Evolutionary conservation across 495 filamentous ascomycete species (phyloP).

Genomic region (Lasiosphaeris hirsuta): DNA sequence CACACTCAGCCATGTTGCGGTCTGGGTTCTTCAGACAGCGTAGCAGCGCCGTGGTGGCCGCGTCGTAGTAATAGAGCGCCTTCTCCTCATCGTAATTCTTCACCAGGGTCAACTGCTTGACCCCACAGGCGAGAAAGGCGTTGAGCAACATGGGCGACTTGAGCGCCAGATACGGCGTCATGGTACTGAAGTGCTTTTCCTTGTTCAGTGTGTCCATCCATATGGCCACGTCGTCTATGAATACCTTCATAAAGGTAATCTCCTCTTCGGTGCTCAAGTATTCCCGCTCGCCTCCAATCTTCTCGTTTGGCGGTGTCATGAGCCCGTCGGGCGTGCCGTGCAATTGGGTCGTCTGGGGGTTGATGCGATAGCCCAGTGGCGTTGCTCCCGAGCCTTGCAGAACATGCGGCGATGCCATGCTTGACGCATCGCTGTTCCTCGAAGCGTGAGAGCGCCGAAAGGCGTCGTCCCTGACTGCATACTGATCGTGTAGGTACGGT

Average conservation of each 20-base stretch:
- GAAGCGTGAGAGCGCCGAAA: constrained; percentile 20
- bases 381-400: constrained; percentile 16
- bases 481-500: constrained; percentile 19
- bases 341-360: constrained; percentile 7
- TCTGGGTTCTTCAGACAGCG: constrained; percentile 73
- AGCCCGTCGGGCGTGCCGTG: constrained; percentile 37
- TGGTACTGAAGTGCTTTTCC: constrained; percentile 82
- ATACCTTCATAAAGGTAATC: constrained; percentile 81
- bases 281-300: constrained; percentile 37
- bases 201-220: constrained; percentile 95
- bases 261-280: constrained; percentile 72
- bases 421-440: constrained; percentile 30
- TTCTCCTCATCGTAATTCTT: constrained; percentile 73
- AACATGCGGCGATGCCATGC: constrained; percentile 27
- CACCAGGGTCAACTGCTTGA: constrained; percentile 70
- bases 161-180: constrained; percentile 77
- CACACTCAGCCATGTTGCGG: constrained; percentile 80
- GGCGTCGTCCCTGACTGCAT: constrained; percentile 24
- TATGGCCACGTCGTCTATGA: constrained; percentile 82
- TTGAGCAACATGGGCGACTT: constrained; percentile 88
- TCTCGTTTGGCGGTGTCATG: constrained; percentile 51
- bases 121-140: constrained; percentile 85
- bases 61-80: constrained; percentile 77
- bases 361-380: constrained; percentile 7
- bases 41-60: constrained; percentile 70